Conservation (phyloP, 2,329 filamentous ascomycete species). For the Dothiorella sarmentorum region DNA sequence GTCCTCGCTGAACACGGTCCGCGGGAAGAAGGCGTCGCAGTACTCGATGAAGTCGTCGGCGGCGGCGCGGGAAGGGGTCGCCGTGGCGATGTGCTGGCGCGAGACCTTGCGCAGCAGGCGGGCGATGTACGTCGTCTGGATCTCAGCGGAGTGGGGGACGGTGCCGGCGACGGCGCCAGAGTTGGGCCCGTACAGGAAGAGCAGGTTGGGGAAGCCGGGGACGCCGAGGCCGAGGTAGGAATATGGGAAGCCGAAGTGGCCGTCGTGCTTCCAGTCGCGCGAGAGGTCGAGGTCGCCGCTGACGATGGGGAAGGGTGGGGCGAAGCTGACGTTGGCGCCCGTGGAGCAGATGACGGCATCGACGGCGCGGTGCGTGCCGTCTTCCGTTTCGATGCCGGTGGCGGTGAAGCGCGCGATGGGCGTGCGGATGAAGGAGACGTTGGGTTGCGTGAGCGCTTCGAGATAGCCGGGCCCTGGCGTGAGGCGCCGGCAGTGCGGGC, state of each 20-base stretch:
- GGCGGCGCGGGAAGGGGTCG: slow-evolving; percentile 56
- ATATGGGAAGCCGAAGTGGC: slow-evolving; percentile 58
- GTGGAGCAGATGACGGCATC: slow-evolving; percentile 60
- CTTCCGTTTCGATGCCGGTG: slow-evolving; percentile 37
- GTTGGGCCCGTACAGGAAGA: slow-evolving; percentile 63
- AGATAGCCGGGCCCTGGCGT: slow-evolving; percentile 36
- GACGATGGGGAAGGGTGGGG: slow-evolving; percentile 58
- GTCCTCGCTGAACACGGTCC: slow-evolving; percentile 55
- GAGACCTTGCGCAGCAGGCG: slow-evolving; percentile 65
- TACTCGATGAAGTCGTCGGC: slow-evolving; percentile 63
- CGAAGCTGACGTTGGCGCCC: slow-evolving; percentile 54
- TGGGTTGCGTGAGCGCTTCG: slow-evolving; percentile 40
- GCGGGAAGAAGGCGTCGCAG: slow-evolving; percentile 51
- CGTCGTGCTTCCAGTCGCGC: slow-evolving; percentile 55
- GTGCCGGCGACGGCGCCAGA: slow-evolving; percentile 60
- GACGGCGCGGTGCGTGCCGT: slow-evolving; percentile 38
- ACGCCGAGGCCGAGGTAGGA: slow-evolving; percentile 62
- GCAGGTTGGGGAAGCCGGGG: slow-evolving; percentile 64
- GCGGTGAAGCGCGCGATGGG: slow-evolving; percentile 39
- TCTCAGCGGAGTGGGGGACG: slow-evolving; percentile 65
- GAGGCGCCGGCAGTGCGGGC: slow-evolving; percentile 32
- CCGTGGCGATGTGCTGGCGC: slow-evolving; percentile 62
- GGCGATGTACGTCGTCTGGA: slow-evolving; percentile 61
- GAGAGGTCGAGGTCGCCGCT: slow-evolving; percentile 51
- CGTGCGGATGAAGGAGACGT: slow-evolving; percentile 40